A percentile compares a stretch with the other conserved stretches of the same genome.
These are phyloP conservation scores for Kluyveromyces marxianus DNA, from an alignment of 1,139 yeast genomes.

Conservation along the genomic window DNA sequence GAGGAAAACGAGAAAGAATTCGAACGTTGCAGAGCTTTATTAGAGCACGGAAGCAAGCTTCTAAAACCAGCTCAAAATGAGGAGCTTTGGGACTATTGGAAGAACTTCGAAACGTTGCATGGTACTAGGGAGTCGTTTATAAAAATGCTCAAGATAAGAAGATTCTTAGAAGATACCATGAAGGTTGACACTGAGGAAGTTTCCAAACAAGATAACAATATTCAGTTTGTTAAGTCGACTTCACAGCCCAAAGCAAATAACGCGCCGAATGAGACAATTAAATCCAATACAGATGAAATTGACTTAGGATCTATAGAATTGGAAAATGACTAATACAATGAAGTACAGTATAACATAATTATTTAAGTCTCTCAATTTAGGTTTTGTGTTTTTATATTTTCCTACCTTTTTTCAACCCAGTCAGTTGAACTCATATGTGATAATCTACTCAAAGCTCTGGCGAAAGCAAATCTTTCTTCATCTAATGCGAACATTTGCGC, in stretches of 20 bases:
- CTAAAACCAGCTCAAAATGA: conserved; percentile 35
- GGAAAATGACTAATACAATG: not conserved
- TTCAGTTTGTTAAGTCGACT: conserved; percentile 43
- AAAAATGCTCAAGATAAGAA: conserved; percentile 61
- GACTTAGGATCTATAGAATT: conserved; percentile 42
- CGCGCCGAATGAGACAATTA: conserved; percentile 7
- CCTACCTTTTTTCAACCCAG: conserved; percentile 51
- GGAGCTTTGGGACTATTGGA: conserved; percentile 60
- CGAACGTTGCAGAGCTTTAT: conserved; percentile 54
- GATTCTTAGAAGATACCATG: conserved; percentile 41
- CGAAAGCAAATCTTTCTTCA: conserved; percentile 94
- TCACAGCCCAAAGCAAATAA: conserved; percentile 10
- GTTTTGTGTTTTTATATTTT: not conserved
- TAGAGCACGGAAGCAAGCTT: conserved; percentile 41
- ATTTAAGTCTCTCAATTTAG: not conserved
- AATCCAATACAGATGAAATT: conserved; percentile 56
- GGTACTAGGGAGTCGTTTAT: conserved; percentile 71
- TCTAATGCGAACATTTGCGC: conserved; percentile 80
- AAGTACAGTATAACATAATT: not conserved
- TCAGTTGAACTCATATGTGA: conserved; percentile 91
- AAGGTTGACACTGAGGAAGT: conserved; percentile 31
- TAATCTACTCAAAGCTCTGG: conserved; percentile 83
- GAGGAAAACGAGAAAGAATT: conserved; percentile 21
- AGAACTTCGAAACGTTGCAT: conserved; percentile 57
- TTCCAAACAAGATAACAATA: conserved; percentile 30